Base-by-base conservation (phyloP, 352 stramenopile species). In the Lagenidium giganteum region DNA sequence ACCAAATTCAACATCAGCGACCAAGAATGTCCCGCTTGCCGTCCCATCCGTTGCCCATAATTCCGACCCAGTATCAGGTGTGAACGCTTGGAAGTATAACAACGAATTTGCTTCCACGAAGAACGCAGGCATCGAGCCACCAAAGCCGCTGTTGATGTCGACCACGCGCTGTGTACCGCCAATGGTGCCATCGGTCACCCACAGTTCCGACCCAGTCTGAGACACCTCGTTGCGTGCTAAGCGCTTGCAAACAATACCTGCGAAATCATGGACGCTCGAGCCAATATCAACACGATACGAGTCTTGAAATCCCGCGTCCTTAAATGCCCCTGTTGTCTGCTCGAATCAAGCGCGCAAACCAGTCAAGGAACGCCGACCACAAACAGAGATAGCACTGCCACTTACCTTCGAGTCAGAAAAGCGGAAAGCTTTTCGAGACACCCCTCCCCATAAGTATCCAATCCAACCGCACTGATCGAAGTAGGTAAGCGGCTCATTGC, bases 401-500 rank as follows among this genome's bases (percentile, higher is more conserved):
- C 29, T 2, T 47, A 81, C 60, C 43, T 42, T 43, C 13, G 84
- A 96, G 56, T 97, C 88, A 3, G 80, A 68, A 35, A 96, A 93
- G 23, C 85, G 73, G 56, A 97, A 95, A 36, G 86, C 71, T 24
- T 55, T 57, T 22, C 88, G 64, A 14, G n/a, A 34, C 23, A 55
- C 47, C 25, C 75, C 69, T 34, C 82, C 75, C 74, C 78, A 96
- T 12, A 54, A 42, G 43, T 80, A 94, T 12, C 67, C 84, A 3
- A 59, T 30, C 88, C 88, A 97, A 17, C 83, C 88, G 48, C 88
- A 97, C 46, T 95, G 61, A 21, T 70, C 61, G 39, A 74, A 93
- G 61, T 96, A 97, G 31, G 73, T 80, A 18, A 72, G 51, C 25
- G 59, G 59, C 31, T 82, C 67, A 7, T 43, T 30, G 4, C 54